Percentiles rank a stretch among this genome's conserved stretches.
Conservation (phyloP, 2,329 filamentous ascomycete genomes). For the Aspergillus sp. region DNA sequence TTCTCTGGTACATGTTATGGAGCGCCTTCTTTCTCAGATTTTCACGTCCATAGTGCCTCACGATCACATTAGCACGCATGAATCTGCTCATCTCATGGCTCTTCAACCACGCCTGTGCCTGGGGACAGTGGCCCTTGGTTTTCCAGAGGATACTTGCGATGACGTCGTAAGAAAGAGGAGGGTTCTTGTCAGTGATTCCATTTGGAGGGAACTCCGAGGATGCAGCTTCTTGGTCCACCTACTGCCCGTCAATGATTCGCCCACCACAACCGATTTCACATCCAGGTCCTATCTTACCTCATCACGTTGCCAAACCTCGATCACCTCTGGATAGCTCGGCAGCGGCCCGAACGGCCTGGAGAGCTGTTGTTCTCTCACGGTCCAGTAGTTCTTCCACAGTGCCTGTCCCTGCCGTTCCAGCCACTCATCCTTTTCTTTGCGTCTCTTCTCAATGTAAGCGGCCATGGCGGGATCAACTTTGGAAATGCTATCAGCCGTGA, state of each 20-base stretch:
- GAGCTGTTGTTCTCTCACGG: slow-evolving; percentile 12
- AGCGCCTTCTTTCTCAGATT: slow-evolving; percentile 13
- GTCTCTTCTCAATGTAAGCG: not conserved
- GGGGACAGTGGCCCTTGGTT: slow-evolving; percentile 20
- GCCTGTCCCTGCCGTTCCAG: slow-evolving; percentile 5
- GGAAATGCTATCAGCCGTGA: not conserved
- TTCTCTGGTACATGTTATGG: slow-evolving; percentile 11
- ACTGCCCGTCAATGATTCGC: not conserved
- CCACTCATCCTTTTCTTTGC: not conserved
- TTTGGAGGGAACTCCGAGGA: slow-evolving; percentile 6
- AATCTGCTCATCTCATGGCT: slow-evolving; percentile 18
- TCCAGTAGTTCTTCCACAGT: slow-evolving; percentile 8
- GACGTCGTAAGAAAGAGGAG: slow-evolving; percentile 17
- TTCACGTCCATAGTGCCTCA: slow-evolving; percentile 10
- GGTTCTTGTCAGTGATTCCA: not conserved
- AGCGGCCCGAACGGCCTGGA: slow-evolving; percentile 6
- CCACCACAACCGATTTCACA: too few relatives aligned
- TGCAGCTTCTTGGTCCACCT: not conserved
- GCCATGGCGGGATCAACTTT: not conserved
- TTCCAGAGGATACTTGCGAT: slow-evolving; percentile 23
- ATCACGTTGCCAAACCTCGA: not conserved
- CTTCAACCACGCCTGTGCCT: slow-evolving; percentile 24
- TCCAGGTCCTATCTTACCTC: not conserved
- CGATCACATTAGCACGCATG: slow-evolving; percentile 3
- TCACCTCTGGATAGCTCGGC: not conserved